Evolutionary conservation across 1,284 basidiomycete species (phyloP), one percentile per base, ranked within the genome.

Genomic region (Kalmanozyma brasiliensis): DNA sequence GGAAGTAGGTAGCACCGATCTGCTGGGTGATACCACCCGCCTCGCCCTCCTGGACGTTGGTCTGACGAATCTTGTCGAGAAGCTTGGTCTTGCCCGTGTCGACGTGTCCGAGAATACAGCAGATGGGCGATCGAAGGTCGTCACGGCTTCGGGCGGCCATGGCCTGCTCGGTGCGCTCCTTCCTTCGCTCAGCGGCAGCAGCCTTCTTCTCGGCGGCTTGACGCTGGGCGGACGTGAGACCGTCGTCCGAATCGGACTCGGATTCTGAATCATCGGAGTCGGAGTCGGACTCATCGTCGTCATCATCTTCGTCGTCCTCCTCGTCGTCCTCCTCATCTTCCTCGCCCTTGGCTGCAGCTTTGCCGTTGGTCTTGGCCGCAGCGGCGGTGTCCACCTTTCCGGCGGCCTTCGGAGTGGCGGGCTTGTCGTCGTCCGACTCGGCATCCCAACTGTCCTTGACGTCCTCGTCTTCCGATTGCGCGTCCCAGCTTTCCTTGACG

Each of bases 1-100:
- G 96, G 89, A 99, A 98, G 86, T 96, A 99, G 0, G 96, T 99
- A n/a, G 96, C 96, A 86, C 96, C 96, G 75, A 99, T 99, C 83
- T 99, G 96, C 84, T 98, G 96, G 0, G 96, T 99, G 83, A 99
- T 99, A 86, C 96, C 96, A 81, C 96, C 96, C 2, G 96, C 96
- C 87, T 99, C 96, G 60, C 96, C 96, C 83, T 97, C 95, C 85
- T 98, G 95, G 17, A 99, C 96, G 77, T 98, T 98, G 8, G 95
- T 98, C 90, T 98, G 95, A 77, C 96, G 94, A 82, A 99, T 98
- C 93, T 98, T 98, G 84, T 99, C 96, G 72, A 99, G 85, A 45
- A 99, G 85, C 84, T 98, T 98, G 37, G 96, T 99, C 85, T 99
- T 99, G 73, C 96, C 96, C 4, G 95, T 98, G 86, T 99, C 96